A percentile compares a stretch with the other conserved stretches of the same genome.
phyloP scores from a whole-genome alignment of 176 grass and related monocot species.

The Zizania latifolia region DNA sequence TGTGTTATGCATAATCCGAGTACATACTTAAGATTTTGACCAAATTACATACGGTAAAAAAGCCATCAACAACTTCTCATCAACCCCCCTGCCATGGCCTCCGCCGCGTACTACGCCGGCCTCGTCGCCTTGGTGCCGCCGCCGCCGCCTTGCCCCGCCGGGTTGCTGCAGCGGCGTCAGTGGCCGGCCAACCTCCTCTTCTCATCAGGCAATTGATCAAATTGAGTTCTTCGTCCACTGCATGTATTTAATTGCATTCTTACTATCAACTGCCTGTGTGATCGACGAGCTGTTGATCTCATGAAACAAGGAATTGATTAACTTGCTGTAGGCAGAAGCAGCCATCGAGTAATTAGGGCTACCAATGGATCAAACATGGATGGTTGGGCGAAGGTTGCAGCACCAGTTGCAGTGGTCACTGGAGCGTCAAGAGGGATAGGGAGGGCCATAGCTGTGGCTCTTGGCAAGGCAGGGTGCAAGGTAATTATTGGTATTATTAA shows the following conservation, averaged over 20 bases:
- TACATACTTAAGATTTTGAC: background rate
- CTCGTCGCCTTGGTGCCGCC: background rate
- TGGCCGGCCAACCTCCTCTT: background rate
- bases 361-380: background rate
- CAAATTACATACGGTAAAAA: background rate
- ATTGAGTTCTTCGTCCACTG: background rate
- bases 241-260: background rate
- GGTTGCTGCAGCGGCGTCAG: background rate
- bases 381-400: conserved; percentile 4
- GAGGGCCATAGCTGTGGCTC: conserved; percentile 60
- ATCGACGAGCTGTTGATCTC: background rate
- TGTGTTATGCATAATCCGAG: background rate
- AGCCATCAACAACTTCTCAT: background rate
- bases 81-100: conserved; percentile 1
- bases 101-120: background rate
- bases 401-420: conserved; percentile 36
- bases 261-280: background rate
- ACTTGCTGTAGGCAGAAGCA: background rate
- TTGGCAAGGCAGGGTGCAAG: conserved; percentile 90
- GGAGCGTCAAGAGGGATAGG: conserved; percentile 88
- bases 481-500: too few relatives aligned
- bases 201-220: background rate
- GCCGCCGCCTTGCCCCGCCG: background rate
- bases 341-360: background rate
- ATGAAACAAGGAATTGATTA: background rate